Base-by-base conservation (phyloP, 129 eudicot species). In the Escallonia rubra region DNA sequence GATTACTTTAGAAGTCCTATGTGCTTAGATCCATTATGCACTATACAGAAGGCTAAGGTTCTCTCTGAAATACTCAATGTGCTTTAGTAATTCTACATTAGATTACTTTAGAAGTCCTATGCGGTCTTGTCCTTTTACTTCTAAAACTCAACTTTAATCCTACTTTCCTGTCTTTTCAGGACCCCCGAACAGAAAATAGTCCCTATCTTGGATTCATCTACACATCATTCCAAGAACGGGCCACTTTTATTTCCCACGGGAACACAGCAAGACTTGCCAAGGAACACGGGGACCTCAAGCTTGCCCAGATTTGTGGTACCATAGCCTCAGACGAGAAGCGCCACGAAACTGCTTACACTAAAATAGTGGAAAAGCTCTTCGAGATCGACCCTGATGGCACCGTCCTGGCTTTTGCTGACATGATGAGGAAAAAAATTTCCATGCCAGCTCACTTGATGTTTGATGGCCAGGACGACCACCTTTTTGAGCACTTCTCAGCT, bases 401-500 rank as follows among this genome's bases (percentile, higher is more conserved):
- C 0, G 74, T 92, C 56, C 83, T 81, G 41, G 85, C 89, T 16
- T 88, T 92, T 70, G 91, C 96, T 4, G 98, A 92, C 82, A 92
- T 92, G 98, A 92, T 92, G 98, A 79, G 81, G 83, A 92, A 92
- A 72, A 92, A 88, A 61, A 87, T 92, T 49, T 63, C 89, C 0
- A 92, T 92, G 98, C 98, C 98, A 2, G 98, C 98, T 14, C 98
- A 92, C 79, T 74, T 92, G 65, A 92, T 92, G 98, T 88, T 83
- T 5, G 96, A 92, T 58, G 98, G 98, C 2, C 81, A 73, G 41
- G 96, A 92, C 34, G 87, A 88, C 55, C 73, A 88, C 67, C 91
- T 91, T 43, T 88, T 91, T 39, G 91, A 91, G 10, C 80, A 91
- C 67, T 88, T 83, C 74, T 91, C 98, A 1, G 83, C 95, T 7